These are phyloP conservation scores for Saururus chinensis DNA, from an alignment of 164 flowering plant genomes.

Conservation along the genomic window DNA sequence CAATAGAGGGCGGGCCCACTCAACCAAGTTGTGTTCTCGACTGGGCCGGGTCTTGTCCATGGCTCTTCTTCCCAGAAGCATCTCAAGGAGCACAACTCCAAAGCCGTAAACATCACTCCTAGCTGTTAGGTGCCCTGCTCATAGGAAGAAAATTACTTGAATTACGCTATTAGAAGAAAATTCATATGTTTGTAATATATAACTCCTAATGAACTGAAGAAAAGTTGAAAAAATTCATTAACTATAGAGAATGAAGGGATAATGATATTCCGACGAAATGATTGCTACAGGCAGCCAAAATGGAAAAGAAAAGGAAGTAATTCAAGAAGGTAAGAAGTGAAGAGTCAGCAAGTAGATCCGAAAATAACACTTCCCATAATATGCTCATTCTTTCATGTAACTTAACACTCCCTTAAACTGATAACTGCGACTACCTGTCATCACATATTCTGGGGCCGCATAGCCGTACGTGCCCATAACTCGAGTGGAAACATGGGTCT, in stretches of 20 bases:
- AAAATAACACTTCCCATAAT: no score
- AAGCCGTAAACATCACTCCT: conserved; percentile 91
- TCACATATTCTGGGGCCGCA: conserved; percentile 93
- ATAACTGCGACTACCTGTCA: conserved; percentile 49
- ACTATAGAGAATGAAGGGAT: no score
- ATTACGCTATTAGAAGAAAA: no score
- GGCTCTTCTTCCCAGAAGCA: conserved; percentile 83
- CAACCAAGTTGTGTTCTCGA: conserved; percentile 86
- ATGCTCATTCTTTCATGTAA: no score
- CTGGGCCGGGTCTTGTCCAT: conserved; percentile 87
- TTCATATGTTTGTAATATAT: no score
- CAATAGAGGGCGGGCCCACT: conserved; percentile 87
- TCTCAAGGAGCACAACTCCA: conserved; percentile 93
- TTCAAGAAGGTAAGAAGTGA: no score
- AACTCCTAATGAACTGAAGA: no score
- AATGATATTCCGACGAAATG: no score
- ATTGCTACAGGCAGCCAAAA: no score
- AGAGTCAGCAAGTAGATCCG: no score
- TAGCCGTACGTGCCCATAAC: conserved; percentile 97
- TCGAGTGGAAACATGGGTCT: conserved; percentile 92
- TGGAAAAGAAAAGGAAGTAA: background rate
- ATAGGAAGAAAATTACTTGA: background rate
- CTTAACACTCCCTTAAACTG: no score
- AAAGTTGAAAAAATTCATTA: no score
- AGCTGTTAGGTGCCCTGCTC: conserved; percentile 81